Evolutionary conservation across 2,329 filamentous ascomycete genomes (phyloP), one percentile per base, ranked within the genome.

Genomic region (Curvularia eragrostidis): DNA sequence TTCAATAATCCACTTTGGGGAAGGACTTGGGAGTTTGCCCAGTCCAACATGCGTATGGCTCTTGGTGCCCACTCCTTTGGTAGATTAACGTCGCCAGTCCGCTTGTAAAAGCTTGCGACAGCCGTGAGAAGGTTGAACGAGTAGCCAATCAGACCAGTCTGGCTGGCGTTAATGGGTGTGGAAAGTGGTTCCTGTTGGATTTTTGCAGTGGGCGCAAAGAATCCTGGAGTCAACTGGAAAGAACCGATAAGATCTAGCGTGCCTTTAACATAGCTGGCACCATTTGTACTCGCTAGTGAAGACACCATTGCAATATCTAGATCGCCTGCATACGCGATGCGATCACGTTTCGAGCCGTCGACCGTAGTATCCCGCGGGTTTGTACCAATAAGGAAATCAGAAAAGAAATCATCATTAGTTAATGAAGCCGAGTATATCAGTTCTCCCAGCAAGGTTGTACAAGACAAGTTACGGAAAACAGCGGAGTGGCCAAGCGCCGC

Each of bases 71-170:
- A 76, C 3, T 56, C 38, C 13, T 19, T 70, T 8, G 59, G 69
- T 43, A 77, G 68, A 1, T 36, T 53, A 0, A 57, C 12, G 43
- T 76, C 59, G 4, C 74, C 74, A 9, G 70, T 74, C 38, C 63
- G 57, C 53, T 66, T 63, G 48, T 75, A 75, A 36, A 59, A 72
- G 32, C 61, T 55, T 0, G 73, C 70, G 2, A 70, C 58, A 18
- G 72, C 72, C 3, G 65, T 72, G 12, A 77, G 23, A 7, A 73
- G 43, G 38, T 70, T 73, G 59, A 71, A 71, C 1, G 73, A 76
- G 58, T 76, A 77, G 1, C 73, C 73, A 42, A 77, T 75, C 18
- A 77, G 58, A 1, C 73, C 75, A 3, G 74, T 77, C 1, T 69
- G 30, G 32, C 69, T 71, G 5, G 61, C 52, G 12, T 71, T 44